Conservation (phyloP, 768 basidiomycete species). For the Coprinopsis marcescibilis region DNA sequence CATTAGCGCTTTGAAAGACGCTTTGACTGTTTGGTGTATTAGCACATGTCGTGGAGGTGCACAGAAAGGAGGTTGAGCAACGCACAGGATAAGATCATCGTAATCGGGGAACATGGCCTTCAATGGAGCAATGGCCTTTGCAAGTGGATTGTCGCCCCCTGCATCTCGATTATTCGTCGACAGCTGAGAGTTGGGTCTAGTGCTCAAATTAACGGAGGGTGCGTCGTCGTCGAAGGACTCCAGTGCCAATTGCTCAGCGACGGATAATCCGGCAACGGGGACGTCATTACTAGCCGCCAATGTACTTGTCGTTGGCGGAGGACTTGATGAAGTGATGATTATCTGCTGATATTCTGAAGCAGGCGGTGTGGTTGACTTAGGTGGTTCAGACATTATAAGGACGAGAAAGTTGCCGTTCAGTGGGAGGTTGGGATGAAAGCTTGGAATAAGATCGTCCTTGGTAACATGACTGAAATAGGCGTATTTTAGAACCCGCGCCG, state of each 20-base stretch:
- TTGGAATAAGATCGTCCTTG: no score
- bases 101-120: slow-evolving; percentile 77
- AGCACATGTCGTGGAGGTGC: neutral
- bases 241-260: no score
- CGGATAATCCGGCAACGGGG: no score
- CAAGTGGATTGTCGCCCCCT: slow-evolving; percentile 36
- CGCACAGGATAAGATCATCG: slow-evolving; percentile 65
- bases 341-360: neutral
- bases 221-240: no score
- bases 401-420: no score
- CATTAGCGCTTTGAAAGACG: slow-evolving; percentile 66
- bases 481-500: no score
- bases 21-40: slow-evolving; percentile 38
- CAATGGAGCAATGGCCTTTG: slow-evolving; percentile 47
- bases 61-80: slow-evolving; percentile 10
- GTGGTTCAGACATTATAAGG: slow-evolving; percentile 4
- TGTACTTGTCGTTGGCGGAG: slow-evolving; percentile 5
- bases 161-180: slow-evolving; percentile 10
- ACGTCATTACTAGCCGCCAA: neutral
- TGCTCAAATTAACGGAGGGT: neutral
- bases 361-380: slow-evolving; percentile 2
- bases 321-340: neutral
- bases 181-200: neutral
- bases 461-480: no score
- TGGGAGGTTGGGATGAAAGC: no score